phyloP scores from a whole-genome alignment of 306 rosid species.

The Acmispon strigosus region DNA sequence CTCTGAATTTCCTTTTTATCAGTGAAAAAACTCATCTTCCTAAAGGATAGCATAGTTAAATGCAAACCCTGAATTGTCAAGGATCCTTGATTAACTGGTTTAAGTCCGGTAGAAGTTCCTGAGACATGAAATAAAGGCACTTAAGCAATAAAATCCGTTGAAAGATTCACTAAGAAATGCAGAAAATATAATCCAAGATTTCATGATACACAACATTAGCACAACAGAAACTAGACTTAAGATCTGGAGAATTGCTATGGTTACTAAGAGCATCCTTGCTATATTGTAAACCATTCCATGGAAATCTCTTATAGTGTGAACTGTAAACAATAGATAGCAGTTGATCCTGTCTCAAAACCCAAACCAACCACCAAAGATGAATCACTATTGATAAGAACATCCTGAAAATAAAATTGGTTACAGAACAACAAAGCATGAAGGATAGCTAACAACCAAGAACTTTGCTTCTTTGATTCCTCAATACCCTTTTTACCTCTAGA shows the following conservation, averaged over 20 bases:
- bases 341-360: no score
- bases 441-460: no score
- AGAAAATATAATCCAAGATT: constrained; percentile 6
- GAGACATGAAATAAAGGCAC: constrained; percentile 18
- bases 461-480: no score
- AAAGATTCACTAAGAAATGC: neutral
- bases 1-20: constrained; percentile 89
- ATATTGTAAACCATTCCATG: neutral
- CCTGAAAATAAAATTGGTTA: no score
- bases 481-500: no score
- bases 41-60: constrained; percentile 74
- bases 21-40: constrained; percentile 76
- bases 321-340: no score
- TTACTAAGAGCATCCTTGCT: neutral
- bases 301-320: neutral
- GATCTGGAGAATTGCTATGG: neutral
- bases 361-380: no score
- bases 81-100: constrained; percentile 63
- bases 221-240: neutral
- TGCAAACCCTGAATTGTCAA: constrained; percentile 84
- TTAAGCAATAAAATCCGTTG: constrained; percentile 11
- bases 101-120: constrained; percentile 62
- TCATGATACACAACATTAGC: neutral
- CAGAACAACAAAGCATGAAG: no score
- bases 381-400: no score